Base-by-base conservation (phyloP, 2,329 filamentous ascomycete genomes). In the Botrytis elliptica region DNA sequence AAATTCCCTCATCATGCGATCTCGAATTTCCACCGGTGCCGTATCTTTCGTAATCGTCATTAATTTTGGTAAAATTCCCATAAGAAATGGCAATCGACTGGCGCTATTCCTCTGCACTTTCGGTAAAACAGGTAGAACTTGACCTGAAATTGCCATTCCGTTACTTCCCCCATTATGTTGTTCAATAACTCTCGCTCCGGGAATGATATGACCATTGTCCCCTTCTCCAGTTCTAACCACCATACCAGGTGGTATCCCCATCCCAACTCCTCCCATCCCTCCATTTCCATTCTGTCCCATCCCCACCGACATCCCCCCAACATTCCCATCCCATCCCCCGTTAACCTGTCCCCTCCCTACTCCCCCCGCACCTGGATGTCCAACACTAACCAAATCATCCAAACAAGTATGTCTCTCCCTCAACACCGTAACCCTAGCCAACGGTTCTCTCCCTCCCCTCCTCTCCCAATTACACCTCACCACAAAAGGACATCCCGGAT, bases 11-110 rank as follows among this genome's bases (percentile, higher is more conserved):
- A 88, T 81, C 55, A 91, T 82, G 70, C 86, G 84, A 73, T 91
- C 89, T 62, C 86, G 84, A 73, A 91, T 89, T 64, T 87, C 86
- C 59, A 87, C 85, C 0, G 89, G 89, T 70, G 87, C 89, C 2
- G 88, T 90, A 75, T 90, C 88, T 42, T 87, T 80, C 16, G 84
- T 85, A 75, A 91, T 85, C 75, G 82, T 84, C 85, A 91, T 89
- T 79, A 90, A 85, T 71, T 88, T 85, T 25, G 88, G 88, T 9
- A 91, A 84, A 71, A 86, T 87, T 74, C 91, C 88, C 78, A 88
- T 85, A 4, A 91, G 83, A 79, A 91, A 91, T 63, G 84, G 84
- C 46, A 91, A 62, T 71, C 80, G 74, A 49, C 72, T 75, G 40
- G 80, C 80, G 25, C 75, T 78, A 76, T 80, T 81, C 67, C 80